phyloP scores from a whole-genome alignment of 768 basidiomycete genomes.

The Phaeolepiota aurea region DNA sequence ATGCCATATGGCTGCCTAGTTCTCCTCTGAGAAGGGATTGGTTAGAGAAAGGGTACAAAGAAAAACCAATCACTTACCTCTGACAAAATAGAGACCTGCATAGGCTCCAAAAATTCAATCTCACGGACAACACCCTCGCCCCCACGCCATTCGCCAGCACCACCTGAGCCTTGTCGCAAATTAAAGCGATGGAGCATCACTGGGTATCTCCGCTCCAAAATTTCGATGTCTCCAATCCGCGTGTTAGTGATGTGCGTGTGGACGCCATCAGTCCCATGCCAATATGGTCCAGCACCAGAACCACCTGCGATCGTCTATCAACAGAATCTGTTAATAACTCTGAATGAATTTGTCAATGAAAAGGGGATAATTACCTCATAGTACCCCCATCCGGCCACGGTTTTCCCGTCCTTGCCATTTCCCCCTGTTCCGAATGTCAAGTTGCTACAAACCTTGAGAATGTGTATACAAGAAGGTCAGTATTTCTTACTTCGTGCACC shows the following conservation, averaged over 20 bases:
- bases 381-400: conserved; percentile 82
- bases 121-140: conserved; percentile 83
- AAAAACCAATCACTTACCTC: conserved; percentile 45
- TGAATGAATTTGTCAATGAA: conserved; percentile 5
- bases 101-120: conserved; percentile 70
- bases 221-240: conserved; percentile 88
- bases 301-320: conserved; percentile 87
- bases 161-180: conserved; percentile 60
- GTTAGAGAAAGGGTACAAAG: conserved; percentile 1
- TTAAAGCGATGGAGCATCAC: conserved; percentile 84
- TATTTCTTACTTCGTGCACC: conserved; percentile 74
- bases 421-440: conserved; percentile 86
- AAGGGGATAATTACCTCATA: conserved; percentile 46
- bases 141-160: conserved; percentile 64
- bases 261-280: conserved; percentile 91
- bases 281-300: conserved; percentile 79
- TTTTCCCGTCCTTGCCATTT: conserved; percentile 73
- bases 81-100: conserved; percentile 84
- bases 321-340: not conserved
- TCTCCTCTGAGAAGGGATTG: conserved; percentile 46
- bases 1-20: conserved; percentile 83
- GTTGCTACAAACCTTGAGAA: conserved; percentile 43
- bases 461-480: conserved; percentile 1
- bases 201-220: conserved; percentile 89
- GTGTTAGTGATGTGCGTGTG: conserved; percentile 94